Base-by-base conservation (phyloP, 768 basidiomycete genomes). In the Tephrocybe rancida region DNA sequence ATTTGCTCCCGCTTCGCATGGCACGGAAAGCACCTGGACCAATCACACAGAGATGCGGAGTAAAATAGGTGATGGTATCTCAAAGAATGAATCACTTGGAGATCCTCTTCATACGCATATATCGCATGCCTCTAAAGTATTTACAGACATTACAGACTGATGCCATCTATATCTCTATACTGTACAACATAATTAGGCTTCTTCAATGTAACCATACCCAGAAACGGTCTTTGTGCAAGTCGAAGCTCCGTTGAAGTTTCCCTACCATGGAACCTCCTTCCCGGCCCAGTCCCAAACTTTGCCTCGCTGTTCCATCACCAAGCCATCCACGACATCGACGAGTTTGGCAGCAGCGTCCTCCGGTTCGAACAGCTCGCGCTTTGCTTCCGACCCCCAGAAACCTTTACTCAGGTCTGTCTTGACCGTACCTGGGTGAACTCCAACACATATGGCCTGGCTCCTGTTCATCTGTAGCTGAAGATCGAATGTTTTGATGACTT, bases 401-500 rank as follows among this genome's bases (percentile, higher is more conserved):
- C 69, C 73, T 58, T 71, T 78, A 71, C 82, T 84, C 51, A 86
- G 63, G 49, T 81, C 78, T 11, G 84, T 85, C 67, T 80, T 81
- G 34, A 85, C 78, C 0, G 83, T 85, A 1, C 83, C 83, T 2
- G 84, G 84, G 61, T 85, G 83, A 16, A 84, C 67, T 5, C 80
- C 82, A 22, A 84, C 74, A 57, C 76, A 78, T 42, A 85, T 79
- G 18, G 82, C 79, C 25, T 72, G 70, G 3, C 60, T 69, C 45
- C 73, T 74, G 58, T 77, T 75, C 67, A 75, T 70, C 60, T 77
- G 65, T 30, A 85, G 67, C 50, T 85, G 75, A 44, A 79, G 57
- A 64, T 86, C 82, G 58, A 84, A 84, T 16, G 82, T 85, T 56
- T 79, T 80, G 63, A 85, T 63, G n/a, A 80, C 75, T 59, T 85